A percentile compares a stretch with the other conserved stretches of the same genome.
Conservation (phyloP, 2,329 filamentous ascomycete genomes). For the Teratosphaeria epicoccoides region DNA sequence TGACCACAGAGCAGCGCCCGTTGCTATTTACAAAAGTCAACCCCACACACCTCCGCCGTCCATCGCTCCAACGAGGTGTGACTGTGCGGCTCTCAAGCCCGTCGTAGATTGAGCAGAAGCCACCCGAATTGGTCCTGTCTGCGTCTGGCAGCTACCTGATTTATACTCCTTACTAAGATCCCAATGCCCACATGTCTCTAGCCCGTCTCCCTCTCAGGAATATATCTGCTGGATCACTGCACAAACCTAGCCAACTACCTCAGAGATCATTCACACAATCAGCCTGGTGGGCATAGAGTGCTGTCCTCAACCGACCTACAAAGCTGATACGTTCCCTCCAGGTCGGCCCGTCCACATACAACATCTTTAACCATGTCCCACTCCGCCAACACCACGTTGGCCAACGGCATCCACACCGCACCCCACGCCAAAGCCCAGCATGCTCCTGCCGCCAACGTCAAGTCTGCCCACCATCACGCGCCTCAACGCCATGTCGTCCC, state of each 20-base stretch:
- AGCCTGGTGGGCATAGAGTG: slow-evolving; percentile 1
- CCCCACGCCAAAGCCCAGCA: background rate
- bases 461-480: slow-evolving; percentile 21
- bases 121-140: background rate
- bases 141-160: background rate
- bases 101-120: background rate
- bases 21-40: background rate
- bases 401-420: background rate
- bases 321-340: no score
- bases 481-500: slow-evolving; percentile 18
- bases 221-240: background rate
- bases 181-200: background rate
- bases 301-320: no score
- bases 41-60: background rate
- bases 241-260: background rate
- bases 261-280: background rate
- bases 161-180: background rate
- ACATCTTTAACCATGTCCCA: background rate
- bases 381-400: background rate
- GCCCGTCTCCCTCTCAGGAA: background rate
- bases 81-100: background rate
- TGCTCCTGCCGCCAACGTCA: slow-evolving; percentile 25
- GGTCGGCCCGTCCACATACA: background rate
- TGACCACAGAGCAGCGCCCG: background rate
- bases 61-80: background rate